Conservation (phyloP, 768 basidiomycete genomes). For the Agrocybe pediades region DNA sequence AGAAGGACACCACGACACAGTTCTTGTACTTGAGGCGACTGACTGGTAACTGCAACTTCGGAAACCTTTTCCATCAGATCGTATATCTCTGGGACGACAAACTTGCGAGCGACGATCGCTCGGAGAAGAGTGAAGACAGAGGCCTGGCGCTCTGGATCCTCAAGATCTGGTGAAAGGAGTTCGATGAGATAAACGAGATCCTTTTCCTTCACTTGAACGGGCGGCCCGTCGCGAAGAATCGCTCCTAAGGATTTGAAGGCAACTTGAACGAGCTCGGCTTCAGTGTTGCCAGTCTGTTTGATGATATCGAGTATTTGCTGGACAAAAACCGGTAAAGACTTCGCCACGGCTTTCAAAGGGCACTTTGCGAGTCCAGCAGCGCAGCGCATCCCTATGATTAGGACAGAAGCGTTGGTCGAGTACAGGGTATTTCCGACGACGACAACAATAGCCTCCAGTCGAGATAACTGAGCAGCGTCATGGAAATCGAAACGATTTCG, state of each 20-base stretch:
- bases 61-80: conserved; percentile 94
- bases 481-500: conserved; percentile 86
- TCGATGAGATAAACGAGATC: conserved; percentile 88
- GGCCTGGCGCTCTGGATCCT: conserved; percentile 84
- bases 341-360: conserved; percentile 73
- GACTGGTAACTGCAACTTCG: conserved; percentile 90
- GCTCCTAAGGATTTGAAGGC: conserved; percentile 85
- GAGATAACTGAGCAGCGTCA: conserved; percentile 70
- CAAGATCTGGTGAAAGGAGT: conserved; percentile 85
- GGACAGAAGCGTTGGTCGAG: conserved; percentile 73
- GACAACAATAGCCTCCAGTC: conserved; percentile 84
- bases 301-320: conserved; percentile 84
- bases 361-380: conserved; percentile 81
- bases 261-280: conserved; percentile 87
- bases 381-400: conserved; percentile 76
- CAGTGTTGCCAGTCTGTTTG: conserved; percentile 80
- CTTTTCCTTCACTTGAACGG: conserved; percentile 82
- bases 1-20: conserved; percentile 86
- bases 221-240: conserved; percentile 87
- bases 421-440: conserved; percentile 93
- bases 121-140: conserved; percentile 88
- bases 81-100: conserved; percentile 95
- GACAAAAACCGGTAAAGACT: conserved; percentile 80
- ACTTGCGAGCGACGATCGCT: conserved; percentile 87
- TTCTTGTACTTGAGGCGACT: conserved; percentile 89